Base-by-base conservation (phyloP, 1,284 basidiomycete species). In the Ganoderma sinense region DNA sequence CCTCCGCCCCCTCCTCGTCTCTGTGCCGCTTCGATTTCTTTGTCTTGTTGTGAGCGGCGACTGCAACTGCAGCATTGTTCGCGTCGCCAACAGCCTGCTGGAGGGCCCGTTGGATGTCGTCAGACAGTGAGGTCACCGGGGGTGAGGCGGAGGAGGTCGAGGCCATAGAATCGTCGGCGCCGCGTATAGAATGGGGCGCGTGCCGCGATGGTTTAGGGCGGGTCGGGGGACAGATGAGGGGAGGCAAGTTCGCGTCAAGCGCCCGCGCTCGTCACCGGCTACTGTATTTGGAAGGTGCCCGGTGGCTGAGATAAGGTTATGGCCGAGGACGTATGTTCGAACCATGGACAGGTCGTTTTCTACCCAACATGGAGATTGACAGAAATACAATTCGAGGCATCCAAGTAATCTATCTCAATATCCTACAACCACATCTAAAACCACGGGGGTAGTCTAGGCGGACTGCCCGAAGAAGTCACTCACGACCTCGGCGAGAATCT, bases 21-120 rank as follows among this genome's bases (percentile, higher is more conserved):
- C 82, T 75, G 18, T 77, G 69, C n/a, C 85, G 84, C 58, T 81
- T 82, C 61, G 83, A 75, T 66, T 79, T 86, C 61, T 86, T 87
- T 74, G 60, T 14, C 55, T 64, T 58, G 43, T 41, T 26, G 7
- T 87, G 88, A 7, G 69, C 33, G 36, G 71, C 18, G 23, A 70
- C 70, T 1, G 71, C 73, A n/a, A 73, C 75, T 1, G 76, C 76
- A 31, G 75, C 77, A 70, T 77, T 72, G 69, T 78, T 78, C 16
- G 74, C 78, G 60, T 77, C 74, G 41, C 74, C 62, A 89, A 84
- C 73, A 83, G 87, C 59, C 82, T 86, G 62, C 83, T 83, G 71
- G 87, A 90, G 64, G 83, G 78, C 77, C 51, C 71, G 71, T 60
- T 79, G 76, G 61, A 79, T 71, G 67, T 76, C 73, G 82, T 81